These are phyloP conservation scores for Candida easanensis DNA, from an alignment of 805 yeast genomes.

Conservation along the genomic window DNA sequence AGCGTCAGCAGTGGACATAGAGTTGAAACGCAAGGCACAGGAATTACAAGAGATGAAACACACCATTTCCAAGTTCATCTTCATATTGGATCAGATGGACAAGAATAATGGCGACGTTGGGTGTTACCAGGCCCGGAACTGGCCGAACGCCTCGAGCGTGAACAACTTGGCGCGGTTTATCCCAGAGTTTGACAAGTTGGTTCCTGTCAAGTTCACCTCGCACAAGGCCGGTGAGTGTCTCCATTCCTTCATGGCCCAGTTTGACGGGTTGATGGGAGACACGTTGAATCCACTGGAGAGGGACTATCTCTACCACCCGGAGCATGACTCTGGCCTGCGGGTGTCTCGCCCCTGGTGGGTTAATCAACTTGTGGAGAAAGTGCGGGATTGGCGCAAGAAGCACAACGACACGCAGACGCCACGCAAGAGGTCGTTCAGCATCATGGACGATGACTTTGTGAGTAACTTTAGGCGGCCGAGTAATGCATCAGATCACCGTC, in stretches of 20 bases:
- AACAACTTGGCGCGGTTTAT: slow-evolving; percentile 8
- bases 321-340: neutral
- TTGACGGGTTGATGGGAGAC: slow-evolving; percentile 6
- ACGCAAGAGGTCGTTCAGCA: slow-evolving; percentile 11
- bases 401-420: slow-evolving; percentile 5
- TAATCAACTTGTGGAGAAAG: slow-evolving; percentile 1
- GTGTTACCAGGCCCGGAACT: slow-evolving; percentile 5
- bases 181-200: slow-evolving; percentile 8
- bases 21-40: neutral
- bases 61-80: slow-evolving; percentile 9
- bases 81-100: slow-evolving; percentile 5
- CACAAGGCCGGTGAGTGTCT: slow-evolving; percentile 5
- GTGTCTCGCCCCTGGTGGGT: slow-evolving; percentile 10
- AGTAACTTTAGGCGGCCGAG: slow-evolving; percentile 6
- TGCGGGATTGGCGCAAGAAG: slow-evolving; percentile 4
- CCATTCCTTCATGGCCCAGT: slow-evolving; percentile 2
- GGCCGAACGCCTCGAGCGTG: slow-evolving; percentile 11
- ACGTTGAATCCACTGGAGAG: neutral
- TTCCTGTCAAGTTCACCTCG: slow-evolving; percentile 7
- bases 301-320: slow-evolving; percentile 1
- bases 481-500: slow-evolving; percentile 1
- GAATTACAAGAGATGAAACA: slow-evolving; percentile 6
- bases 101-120: slow-evolving; percentile 3
- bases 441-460: slow-evolving; percentile 7
- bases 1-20: neutral